These are phyloP conservation scores for Paramecium octaurelia DNA, from an alignment of 73 alveolate species.

Conservation along the genomic window DNA sequence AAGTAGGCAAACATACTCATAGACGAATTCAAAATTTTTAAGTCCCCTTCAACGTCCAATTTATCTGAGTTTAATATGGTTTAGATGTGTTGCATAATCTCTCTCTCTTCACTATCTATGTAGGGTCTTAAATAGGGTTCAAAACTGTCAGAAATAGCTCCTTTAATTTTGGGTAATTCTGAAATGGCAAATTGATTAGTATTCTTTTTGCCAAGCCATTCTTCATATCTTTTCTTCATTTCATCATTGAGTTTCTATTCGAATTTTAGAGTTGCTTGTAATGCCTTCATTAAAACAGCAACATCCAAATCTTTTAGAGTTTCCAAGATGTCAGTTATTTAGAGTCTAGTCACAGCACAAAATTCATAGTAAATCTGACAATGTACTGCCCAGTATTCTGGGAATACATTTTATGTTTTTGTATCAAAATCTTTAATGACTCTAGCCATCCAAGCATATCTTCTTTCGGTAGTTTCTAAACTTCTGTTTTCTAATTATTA, in stretches of 20 bases:
- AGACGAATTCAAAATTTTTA: conserved; percentile 49
- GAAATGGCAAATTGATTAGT: neutral
- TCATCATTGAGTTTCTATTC: conserved; percentile 13
- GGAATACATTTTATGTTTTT: conserved; percentile 68
- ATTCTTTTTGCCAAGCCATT: neutral
- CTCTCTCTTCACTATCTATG: conserved; percentile 46
- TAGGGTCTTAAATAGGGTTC: conserved; percentile 60
- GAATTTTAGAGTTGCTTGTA: conserved; percentile 26
- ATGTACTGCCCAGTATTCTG: conserved; percentile 92
- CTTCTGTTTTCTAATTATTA: conserved; percentile 76
- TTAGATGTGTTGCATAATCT: neutral
- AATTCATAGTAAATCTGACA: conserved; percentile 93
- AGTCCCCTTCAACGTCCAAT: conserved; percentile 18
- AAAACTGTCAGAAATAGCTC: conserved; percentile 51
- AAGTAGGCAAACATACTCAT: conserved; percentile 9
- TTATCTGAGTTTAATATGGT: neutral
- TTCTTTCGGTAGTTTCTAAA: conserved; percentile 89
- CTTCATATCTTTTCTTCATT: conserved; percentile 20
- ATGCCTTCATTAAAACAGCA: conserved; percentile 31
- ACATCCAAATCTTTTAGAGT: conserved; percentile 40
- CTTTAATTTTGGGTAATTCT: conserved; percentile 48
- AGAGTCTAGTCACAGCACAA: conserved; percentile 67
- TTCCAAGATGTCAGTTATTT: conserved; percentile 35
- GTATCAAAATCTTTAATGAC: conserved; percentile 90
- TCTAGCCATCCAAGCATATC: conserved; percentile 97